These are phyloP conservation scores for Vanrija pseudolonga DNA, from an alignment of 1,284 basidiomycete species.

Conservation along the genomic window DNA sequence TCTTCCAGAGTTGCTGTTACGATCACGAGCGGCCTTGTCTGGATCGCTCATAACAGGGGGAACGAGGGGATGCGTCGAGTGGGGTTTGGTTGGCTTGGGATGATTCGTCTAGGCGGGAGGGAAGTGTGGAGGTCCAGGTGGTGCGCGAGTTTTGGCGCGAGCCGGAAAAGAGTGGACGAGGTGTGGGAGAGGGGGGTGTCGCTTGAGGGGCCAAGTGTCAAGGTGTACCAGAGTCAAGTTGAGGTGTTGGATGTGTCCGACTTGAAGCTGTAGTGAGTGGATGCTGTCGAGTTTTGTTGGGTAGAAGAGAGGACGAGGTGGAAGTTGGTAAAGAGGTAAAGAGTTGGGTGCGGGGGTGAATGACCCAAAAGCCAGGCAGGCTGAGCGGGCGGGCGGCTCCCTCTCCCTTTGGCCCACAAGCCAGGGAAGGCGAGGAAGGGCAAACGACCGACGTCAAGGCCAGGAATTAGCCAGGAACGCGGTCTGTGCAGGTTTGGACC, in stretches of 20 bases:
- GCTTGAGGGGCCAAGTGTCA: too few relatives aligned
- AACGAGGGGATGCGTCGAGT: background rate
- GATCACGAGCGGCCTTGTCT: constrained; percentile 8
- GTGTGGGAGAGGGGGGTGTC: too few relatives aligned
- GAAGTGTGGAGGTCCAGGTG: background rate
- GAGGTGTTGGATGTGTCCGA: background rate
- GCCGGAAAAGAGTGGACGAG: background rate
- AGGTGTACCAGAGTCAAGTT: background rate
- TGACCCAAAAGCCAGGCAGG: background rate
- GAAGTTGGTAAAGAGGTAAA: too few relatives aligned
- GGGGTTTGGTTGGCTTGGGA: background rate
- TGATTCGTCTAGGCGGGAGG: background rate
- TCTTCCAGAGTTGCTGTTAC: background rate
- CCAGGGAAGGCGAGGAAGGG: too few relatives aligned
- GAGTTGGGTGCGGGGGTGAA: background rate
- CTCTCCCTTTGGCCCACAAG: too few relatives aligned
- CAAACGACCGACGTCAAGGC: too few relatives aligned
- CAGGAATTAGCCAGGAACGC: too few relatives aligned
- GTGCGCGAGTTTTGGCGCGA: background rate
- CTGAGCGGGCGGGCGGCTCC: too few relatives aligned
- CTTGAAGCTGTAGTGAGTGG: background rate
- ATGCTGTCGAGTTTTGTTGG: background rate
- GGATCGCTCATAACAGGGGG: constrained; percentile 2
- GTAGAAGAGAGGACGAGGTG: background rate
- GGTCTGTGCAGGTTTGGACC: too few relatives aligned